phyloP scores from a whole-genome alignment of 2,329 filamentous ascomycete species.

The Pestalotiopsis fici region DNA sequence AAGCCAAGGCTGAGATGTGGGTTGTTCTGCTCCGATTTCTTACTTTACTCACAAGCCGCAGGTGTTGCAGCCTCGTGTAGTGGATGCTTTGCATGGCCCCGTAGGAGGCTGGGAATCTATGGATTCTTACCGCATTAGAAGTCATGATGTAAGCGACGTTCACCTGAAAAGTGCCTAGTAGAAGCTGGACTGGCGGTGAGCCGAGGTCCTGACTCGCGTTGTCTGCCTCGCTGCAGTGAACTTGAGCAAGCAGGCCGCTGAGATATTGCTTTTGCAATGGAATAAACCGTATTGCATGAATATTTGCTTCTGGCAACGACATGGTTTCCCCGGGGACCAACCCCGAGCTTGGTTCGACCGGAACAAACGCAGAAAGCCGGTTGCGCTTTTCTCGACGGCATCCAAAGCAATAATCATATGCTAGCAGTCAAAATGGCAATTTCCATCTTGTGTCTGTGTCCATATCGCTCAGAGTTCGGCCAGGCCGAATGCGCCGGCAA shows the following conservation, averaged over 20 bases:
- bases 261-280: not conserved
- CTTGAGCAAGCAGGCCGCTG: not conserved
- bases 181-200: not conserved
- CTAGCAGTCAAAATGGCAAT: not conserved
- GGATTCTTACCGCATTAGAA: not conserved
- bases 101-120: not conserved
- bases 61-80: too few relatives aligned
- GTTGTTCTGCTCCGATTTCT: not conserved
- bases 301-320: not conserved
- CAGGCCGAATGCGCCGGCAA: not conserved
- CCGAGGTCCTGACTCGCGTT: not conserved
- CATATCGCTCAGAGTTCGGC: not conserved
- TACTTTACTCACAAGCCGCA: not conserved
- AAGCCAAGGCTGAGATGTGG: not conserved
- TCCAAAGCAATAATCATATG: too few relatives aligned
- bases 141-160: not conserved
- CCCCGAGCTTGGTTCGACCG: not conserved
- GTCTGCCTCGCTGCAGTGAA: not conserved
- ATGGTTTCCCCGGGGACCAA: not conserved
- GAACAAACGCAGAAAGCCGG: not conserved
- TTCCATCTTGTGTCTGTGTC: not conserved
- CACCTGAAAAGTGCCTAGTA: not conserved
- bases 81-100: not conserved
- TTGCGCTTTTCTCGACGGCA: too few relatives aligned
- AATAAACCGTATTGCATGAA: not conserved